phyloP scores from a whole-genome alignment of 1,284 basidiomycete genomes.

The Puccinia horiana region DNA sequence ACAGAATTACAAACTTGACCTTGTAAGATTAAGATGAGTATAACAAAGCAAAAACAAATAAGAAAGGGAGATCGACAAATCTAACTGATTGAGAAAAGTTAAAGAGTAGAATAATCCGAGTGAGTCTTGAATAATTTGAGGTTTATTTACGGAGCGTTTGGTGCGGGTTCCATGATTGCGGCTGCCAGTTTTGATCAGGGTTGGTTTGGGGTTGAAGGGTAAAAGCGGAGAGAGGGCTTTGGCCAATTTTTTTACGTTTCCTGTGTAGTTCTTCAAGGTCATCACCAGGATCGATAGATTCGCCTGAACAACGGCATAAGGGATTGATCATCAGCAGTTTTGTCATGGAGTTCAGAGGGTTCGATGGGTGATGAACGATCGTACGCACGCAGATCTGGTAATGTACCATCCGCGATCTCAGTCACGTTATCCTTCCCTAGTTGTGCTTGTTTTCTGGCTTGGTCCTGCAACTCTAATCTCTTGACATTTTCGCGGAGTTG shows the following conservation, averaged over 20 bases:
- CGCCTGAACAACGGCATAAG: neutral
- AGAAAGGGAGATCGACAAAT: no score
- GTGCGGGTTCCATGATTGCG: slow-evolving; percentile 23
- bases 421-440: neutral
- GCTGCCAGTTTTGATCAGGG: slow-evolving; percentile 31
- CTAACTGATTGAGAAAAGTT: no score
- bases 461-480: neutral
- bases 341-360: neutral
- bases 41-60: no score
- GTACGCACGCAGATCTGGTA: slow-evolving; percentile 4
- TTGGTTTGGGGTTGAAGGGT: slow-evolving; percentile 23
- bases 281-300: slow-evolving; percentile 7
- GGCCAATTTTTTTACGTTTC: slow-evolving; percentile 6
- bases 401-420: neutral
- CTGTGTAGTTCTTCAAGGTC: slow-evolving; percentile 8
- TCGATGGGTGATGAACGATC: neutral
- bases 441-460: slow-evolving; percentile 12
- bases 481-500: slow-evolving; percentile 23
- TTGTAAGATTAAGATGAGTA: no score
- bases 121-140: no score
- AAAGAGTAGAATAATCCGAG: no score
- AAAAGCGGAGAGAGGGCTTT: slow-evolving; percentile 17
- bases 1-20: no score
- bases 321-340: neutral
- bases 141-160: neutral